A percentile compares a stretch with the other conserved stretches of the same genome.
phyloP scores from a whole-genome alignment of 768 basidiomycete species.

The Cantharellus anzutake region DNA sequence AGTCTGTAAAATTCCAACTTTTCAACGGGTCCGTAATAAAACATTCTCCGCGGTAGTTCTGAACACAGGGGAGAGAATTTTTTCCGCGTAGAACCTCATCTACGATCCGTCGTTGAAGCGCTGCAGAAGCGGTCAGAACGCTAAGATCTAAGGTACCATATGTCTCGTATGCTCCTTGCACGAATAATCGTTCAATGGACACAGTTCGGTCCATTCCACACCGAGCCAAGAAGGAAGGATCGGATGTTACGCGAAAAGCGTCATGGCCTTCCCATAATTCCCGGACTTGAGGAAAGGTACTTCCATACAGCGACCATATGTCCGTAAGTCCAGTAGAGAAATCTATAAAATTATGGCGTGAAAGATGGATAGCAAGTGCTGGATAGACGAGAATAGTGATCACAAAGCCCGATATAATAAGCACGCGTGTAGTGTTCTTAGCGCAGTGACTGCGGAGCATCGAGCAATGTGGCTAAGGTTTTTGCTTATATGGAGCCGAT shows the following conservation, averaged over 20 bases:
- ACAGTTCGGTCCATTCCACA: conserved; percentile 57
- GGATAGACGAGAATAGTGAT: conserved; percentile 83
- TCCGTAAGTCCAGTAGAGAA: conserved; percentile 29
- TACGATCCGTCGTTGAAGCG: too few relatives aligned
- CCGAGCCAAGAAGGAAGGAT: conserved; percentile 49
- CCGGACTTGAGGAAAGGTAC: conserved; percentile 27
- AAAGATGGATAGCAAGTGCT: conserved; percentile 69
- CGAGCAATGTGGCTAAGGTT: not conserved
- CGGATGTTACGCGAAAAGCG: conserved; percentile 43
- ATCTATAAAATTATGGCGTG: conserved; percentile 43
- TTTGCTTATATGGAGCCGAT: not conserved
- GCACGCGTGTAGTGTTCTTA: conserved; percentile 75
- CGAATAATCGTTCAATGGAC: conserved; percentile 16
- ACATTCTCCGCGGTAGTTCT: not conserved
- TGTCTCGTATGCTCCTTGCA: too few relatives aligned
- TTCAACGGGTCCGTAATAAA: not conserved
- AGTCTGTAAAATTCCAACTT: not conserved
- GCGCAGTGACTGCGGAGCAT: conserved; percentile 50
- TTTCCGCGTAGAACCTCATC: not conserved
- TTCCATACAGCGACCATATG: conserved; percentile 27
- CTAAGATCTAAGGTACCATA: too few relatives aligned
- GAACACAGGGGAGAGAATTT: not conserved
- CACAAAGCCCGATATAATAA: conserved; percentile 71
- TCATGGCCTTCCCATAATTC: conserved; percentile 53
- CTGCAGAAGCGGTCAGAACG: not conserved